Evolutionary conservation across 768 basidiomycete species (phyloP).

Genomic region (Calvatia gigantea): DNA sequence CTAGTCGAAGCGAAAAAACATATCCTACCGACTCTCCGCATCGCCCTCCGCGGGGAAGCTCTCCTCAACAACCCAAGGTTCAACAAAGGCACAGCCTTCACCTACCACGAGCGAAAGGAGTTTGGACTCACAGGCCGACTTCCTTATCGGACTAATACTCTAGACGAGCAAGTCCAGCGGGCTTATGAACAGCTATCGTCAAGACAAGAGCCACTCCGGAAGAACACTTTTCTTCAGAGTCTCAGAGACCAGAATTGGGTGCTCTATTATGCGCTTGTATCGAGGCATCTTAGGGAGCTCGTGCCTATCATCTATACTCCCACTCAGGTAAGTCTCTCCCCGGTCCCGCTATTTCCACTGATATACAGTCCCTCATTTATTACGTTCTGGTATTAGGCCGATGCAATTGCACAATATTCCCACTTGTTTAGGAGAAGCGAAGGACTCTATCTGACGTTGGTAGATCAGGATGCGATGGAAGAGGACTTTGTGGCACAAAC

Average conservation of each 20-base stretch:
- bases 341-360: background rate
- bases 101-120: conserved; percentile 56
- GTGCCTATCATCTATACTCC: conserved; percentile 80
- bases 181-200: conserved; percentile 62
- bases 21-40: conserved; percentile 25
- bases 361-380: too few species aligned
- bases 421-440: conserved; percentile 79
- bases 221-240: conserved; percentile 77
- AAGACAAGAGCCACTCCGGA: conserved; percentile 35
- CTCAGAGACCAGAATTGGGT: conserved; percentile 81
- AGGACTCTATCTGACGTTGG: conserved; percentile 68
- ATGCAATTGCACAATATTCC: conserved; percentile 82
- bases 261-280: conserved; percentile 69
- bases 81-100: conserved; percentile 83
- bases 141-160: conserved; percentile 51
- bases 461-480: conserved; percentile 66
- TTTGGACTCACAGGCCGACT: conserved; percentile 60
- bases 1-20: conserved; percentile 9
- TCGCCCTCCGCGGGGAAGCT: conserved; percentile 59
- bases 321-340: conserved; percentile 49
- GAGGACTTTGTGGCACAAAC: conserved; percentile 71
- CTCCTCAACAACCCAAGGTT: conserved; percentile 64
- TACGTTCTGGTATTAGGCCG: too few species aligned
- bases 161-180: conserved; percentile 74
- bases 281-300: conserved; percentile 56